phyloP scores from a whole-genome alignment of 805 yeast genomes.

The Candida ipomoeae region DNA sequence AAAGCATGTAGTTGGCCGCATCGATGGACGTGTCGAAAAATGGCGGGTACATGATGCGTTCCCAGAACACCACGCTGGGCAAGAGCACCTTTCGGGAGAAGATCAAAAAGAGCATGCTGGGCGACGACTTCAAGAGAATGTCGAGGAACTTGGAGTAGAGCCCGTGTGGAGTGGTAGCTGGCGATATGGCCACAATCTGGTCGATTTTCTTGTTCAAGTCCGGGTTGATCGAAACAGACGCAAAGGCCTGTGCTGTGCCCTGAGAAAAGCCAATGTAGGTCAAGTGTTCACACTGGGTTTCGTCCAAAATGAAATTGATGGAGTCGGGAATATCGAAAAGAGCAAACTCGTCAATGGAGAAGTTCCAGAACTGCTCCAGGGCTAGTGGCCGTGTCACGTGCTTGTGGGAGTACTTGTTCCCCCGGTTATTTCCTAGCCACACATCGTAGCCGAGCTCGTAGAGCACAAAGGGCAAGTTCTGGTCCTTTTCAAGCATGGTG shows the following conservation, averaged over 20 bases:
- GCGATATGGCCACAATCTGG: slow-evolving; percentile 77
- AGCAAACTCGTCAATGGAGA: slow-evolving; percentile 87
- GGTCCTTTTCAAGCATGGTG: slow-evolving; percentile 37
- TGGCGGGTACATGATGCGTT: slow-evolving; percentile 69
- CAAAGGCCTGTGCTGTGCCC: slow-evolving; percentile 92
- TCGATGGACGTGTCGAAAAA: slow-evolving; percentile 72
- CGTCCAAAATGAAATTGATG: slow-evolving; percentile 63
- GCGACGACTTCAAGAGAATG: slow-evolving; percentile 70
- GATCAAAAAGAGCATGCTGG: slow-evolving; percentile 61
- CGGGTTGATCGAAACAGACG: slow-evolving; percentile 65
- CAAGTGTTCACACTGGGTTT: slow-evolving; percentile 40
- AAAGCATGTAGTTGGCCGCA: slow-evolving; percentile 57
- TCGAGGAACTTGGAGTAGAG: slow-evolving; percentile 73
- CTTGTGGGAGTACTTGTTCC: slow-evolving; percentile 87
- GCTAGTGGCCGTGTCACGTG: slow-evolving; percentile 45
- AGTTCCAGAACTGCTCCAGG: slow-evolving; percentile 69
- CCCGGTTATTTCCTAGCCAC: slow-evolving; percentile 90
- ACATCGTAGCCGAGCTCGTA: slow-evolving; percentile 87
- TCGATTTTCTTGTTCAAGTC: slow-evolving; percentile 54
- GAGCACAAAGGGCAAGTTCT: slow-evolving; percentile 65
- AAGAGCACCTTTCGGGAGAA: slow-evolving; percentile 74
- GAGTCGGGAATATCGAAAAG: slow-evolving; percentile 83
- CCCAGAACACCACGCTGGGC: slow-evolving; percentile 81
- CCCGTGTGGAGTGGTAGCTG: slow-evolving; percentile 91
- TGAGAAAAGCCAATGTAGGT: slow-evolving; percentile 88